Conservation (phyloP, 805 yeast genomes). For the Candida patagonica region DNA sequence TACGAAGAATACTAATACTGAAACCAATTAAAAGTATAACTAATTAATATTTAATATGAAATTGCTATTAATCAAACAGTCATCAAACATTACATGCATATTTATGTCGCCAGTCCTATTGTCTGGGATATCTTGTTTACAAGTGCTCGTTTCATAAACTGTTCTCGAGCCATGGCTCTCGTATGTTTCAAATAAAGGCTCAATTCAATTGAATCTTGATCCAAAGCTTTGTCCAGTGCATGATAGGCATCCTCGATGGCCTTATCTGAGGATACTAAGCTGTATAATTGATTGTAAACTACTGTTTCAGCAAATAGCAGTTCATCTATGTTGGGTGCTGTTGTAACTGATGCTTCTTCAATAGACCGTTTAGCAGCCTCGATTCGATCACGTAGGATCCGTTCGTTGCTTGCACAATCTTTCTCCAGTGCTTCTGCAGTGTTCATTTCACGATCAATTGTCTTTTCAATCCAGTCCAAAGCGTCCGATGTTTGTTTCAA, state of each 20-base stretch:
- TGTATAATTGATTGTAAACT: conserved; percentile 53
- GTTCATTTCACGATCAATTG: conserved; percentile 29
- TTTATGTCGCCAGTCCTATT: conserved; percentile 5
- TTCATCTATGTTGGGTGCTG: conserved; percentile 34
- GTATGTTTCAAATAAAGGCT: conserved; percentile 38
- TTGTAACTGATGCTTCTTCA: conserved; percentile 25
- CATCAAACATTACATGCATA: no score
- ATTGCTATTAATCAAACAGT: no score
- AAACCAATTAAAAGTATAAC: no score
- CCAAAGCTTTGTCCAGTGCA: conserved; percentile 48
- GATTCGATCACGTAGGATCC: conserved; percentile 25
- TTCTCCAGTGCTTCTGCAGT: conserved; percentile 22
- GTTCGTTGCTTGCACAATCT: conserved; percentile 25
- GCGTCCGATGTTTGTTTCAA: conserved; percentile 30
- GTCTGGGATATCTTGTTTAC: conserved; percentile 30
- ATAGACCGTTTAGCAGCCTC: conserved; percentile 25
- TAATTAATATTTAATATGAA: no score
- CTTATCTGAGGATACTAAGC: conserved; percentile 52
- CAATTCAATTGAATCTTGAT: conserved; percentile 36
- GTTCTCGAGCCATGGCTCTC: conserved; percentile 53
- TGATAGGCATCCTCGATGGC: conserved; percentile 64
- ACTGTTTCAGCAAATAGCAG: conserved; percentile 42
- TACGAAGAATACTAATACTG: no score
- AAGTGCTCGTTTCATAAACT: conserved; percentile 45
- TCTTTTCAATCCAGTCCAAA: conserved; percentile 27